A percentile compares a stretch with the other conserved stretches of the same genome.
These are phyloP conservation scores for Curvularia lunata DNA, from an alignment of 2,329 filamentous ascomycete species.

Conservation along the genomic window DNA sequence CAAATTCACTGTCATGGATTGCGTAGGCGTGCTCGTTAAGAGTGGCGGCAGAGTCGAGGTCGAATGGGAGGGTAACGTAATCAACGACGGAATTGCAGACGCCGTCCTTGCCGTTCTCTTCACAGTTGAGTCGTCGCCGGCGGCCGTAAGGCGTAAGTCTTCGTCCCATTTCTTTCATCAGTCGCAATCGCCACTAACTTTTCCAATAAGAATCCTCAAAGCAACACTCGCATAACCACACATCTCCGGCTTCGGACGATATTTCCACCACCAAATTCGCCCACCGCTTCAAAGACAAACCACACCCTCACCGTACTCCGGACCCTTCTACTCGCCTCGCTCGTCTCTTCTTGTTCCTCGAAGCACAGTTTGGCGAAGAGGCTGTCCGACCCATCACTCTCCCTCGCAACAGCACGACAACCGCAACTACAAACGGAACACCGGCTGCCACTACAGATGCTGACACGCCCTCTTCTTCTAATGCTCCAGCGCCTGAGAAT, in stretches of 20 bases:
- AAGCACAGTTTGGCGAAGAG: slow-evolving; percentile 90
- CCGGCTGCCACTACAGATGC: slow-evolving; percentile 5
- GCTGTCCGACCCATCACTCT: slow-evolving; percentile 77
- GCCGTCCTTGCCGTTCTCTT: slow-evolving; percentile 92
- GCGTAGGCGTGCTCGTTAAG: slow-evolving; percentile 79
- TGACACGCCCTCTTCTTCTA: slow-evolving; percentile 4
- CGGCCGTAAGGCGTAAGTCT: slow-evolving; percentile 85
- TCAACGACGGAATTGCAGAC: slow-evolving; percentile 98
- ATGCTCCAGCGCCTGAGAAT: slow-evolving; percentile 2
- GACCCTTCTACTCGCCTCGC: slow-evolving; percentile 78
- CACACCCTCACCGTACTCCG: slow-evolving; percentile 76
- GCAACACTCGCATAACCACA: slow-evolving; percentile 39
- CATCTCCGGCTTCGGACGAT: slow-evolving; percentile 12
- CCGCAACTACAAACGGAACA: slow-evolving; percentile 10
- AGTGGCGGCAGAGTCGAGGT: slow-evolving; percentile 82
- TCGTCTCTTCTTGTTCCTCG: slow-evolving; percentile 92
- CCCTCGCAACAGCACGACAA: slow-evolving; percentile 61
- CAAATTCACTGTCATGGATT: slow-evolving; percentile 81
- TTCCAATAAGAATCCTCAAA: slow-evolving; percentile 44
- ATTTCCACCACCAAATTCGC: slow-evolving; percentile 18
- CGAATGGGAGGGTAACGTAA: slow-evolving; percentile 97
- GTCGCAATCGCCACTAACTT: slow-evolving; percentile 15
- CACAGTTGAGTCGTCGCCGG: slow-evolving; percentile 90
- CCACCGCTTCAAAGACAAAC: slow-evolving; percentile 43
- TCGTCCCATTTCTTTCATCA: slow-evolving; percentile 7